Conservation (phyloP, 352 stramenopile species). For the Phytophthora brassicae region DNA sequence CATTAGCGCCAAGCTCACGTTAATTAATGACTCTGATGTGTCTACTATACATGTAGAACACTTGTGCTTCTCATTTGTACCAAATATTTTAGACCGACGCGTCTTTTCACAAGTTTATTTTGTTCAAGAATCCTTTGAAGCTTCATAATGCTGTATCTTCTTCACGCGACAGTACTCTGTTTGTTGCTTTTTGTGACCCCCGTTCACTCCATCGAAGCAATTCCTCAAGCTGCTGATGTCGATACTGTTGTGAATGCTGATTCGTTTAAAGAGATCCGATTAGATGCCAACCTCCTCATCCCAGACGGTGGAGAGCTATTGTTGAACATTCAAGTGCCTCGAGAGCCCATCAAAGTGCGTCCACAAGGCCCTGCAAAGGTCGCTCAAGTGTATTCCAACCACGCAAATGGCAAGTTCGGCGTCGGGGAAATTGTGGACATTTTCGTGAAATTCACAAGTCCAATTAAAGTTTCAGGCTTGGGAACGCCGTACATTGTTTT, state of each 20-base stretch:
- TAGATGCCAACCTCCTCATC: slow-evolving; percentile 75
- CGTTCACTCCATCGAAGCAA: slow-evolving; percentile 33
- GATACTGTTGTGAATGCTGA: slow-evolving; percentile 49
- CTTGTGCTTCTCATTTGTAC: too few species aligned
- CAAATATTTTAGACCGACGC: neutral
- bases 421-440: slow-evolving; percentile 65
- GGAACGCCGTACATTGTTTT: slow-evolving; percentile 51
- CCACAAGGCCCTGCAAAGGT: slow-evolving; percentile 61
- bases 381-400: slow-evolving; percentile 57
- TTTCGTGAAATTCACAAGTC: slow-evolving; percentile 72
- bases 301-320: slow-evolving; percentile 70
- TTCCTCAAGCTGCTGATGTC: slow-evolving; percentile 54
- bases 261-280: slow-evolving; percentile 49
- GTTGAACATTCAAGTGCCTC: slow-evolving; percentile 62
- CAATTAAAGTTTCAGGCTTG: slow-evolving; percentile 50
- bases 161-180: slow-evolving; percentile 11
- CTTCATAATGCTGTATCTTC: neutral
- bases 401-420: slow-evolving; percentile 46
- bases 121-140: neutral
- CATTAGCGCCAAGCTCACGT: too few species aligned
- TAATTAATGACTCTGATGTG: too few species aligned
- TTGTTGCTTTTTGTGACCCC: neutral
- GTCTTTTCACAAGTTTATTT: neutral
- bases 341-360: slow-evolving; percentile 52
- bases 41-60: too few species aligned